phyloP scores from a whole-genome alignment of 2,329 filamentous ascomycete species.

The Xylogone sp. region DNA sequence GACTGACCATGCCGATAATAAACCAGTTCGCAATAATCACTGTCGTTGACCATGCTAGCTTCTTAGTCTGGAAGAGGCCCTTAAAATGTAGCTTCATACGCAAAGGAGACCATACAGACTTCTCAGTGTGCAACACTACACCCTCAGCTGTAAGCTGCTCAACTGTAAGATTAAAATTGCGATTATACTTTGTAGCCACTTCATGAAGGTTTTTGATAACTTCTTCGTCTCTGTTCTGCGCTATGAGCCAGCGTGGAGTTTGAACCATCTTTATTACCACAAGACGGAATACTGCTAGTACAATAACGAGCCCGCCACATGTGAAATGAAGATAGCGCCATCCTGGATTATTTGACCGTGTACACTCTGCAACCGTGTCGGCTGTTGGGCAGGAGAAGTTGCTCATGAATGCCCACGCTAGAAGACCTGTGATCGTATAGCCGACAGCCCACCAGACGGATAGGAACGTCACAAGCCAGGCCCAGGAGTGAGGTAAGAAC shows the following conservation, averaged over 20 bases:
- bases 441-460: slow-evolving; percentile 45
- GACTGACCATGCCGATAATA: slow-evolving; percentile 50
- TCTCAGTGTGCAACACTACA: slow-evolving; percentile 3
- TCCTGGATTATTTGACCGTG: slow-evolving; percentile 41
- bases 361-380: slow-evolving; percentile 27
- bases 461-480: slow-evolving; percentile 26
- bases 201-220: background rate
- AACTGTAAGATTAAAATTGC: background rate
- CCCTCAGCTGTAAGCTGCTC: slow-evolving; percentile 12
- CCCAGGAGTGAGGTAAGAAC: slow-evolving; percentile 24
- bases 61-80: slow-evolving; percentile 46
- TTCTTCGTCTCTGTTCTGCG: slow-evolving; percentile 6
- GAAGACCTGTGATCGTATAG: slow-evolving; percentile 42
- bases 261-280: slow-evolving; percentile 20
- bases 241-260: slow-evolving; percentile 3
- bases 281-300: slow-evolving; percentile 32
- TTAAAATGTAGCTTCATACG: slow-evolving; percentile 38
- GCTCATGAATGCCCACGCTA: slow-evolving; percentile 48
- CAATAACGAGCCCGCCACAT: slow-evolving; percentile 39
- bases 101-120: slow-evolving; percentile 1
- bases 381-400: slow-evolving; percentile 24
- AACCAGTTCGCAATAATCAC: slow-evolving; percentile 50
- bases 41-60: slow-evolving; percentile 45
- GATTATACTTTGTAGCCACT: background rate
- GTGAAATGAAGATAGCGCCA: slow-evolving; percentile 49